Base-by-base conservation (phyloP, 2,329 filamentous ascomycete genomes). In the Diaporthe sp. region DNA sequence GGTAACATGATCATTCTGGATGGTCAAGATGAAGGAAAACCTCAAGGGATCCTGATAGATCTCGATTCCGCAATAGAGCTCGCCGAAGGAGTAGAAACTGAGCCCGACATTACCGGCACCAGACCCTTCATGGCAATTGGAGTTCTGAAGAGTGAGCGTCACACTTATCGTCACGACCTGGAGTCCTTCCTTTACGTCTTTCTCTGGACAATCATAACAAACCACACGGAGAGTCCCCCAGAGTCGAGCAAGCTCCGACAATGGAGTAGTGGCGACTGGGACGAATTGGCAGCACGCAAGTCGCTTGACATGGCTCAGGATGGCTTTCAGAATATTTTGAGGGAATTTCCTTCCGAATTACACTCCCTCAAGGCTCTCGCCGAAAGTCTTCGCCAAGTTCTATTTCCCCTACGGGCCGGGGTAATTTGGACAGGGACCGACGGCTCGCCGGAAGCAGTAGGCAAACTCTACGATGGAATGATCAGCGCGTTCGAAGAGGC, bases 1-100 rank as follows among this genome's bases (percentile, higher is more conserved):
- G 61, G 61, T 4, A 65, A 65, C 9, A 65, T 65, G 42, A 34
- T 49, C 61, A 65, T 65, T 49, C 25, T 65, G 61, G 61, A 65
- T 49, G 61, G 25, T 9, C 42, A 65, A 49, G 61, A 65, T 34
- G 25, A 65, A 34, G 61, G 4, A 49, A 65, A 49, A 17, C 42
- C 61, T 22, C 3, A 5, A 34, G 42, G 61, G 8, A 13, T 49
- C 42, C 25, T 65, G 42, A 65, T 65, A 65, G 61, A 65, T 34
- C 61, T 65, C 61, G 61, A 49, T 34, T 65, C 25, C 42, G 61
- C 42, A 65, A 34, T 49, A n/a, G 61, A 49, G 42, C 42, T 65
- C 15, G 17, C 15, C 25, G 42, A 65, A 12, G 42, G 25, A 49
- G 42, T 2, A 65, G 61, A 22, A 49, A 34, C 17, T 13, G 42